Conservation (phyloP, 2,329 filamentous ascomycete genomes). For the Xylaria sp. region DNA sequence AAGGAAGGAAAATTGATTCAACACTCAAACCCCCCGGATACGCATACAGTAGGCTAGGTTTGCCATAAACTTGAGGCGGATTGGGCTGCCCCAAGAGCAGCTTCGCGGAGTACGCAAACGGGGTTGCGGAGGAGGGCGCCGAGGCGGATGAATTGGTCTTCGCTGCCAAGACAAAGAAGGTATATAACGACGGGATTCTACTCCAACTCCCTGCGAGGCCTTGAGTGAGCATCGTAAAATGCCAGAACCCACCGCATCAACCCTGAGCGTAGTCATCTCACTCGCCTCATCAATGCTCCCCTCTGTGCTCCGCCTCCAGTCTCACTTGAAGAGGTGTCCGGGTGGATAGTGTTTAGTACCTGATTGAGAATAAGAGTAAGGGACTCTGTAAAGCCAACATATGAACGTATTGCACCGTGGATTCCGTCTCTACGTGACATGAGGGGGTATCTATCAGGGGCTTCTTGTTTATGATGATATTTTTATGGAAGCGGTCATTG, state of each 20-base stretch:
- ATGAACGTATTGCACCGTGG: too few species aligned
- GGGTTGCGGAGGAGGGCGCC: constrained; percentile 4
- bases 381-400: too few species aligned
- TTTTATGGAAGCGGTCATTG: not conserved
- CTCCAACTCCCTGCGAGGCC: constrained; percentile 15
- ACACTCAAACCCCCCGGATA: too few species aligned
- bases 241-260: not conserved
- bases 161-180: constrained; percentile 32
- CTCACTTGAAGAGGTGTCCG: too few species aligned
- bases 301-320: too few species aligned
- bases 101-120: constrained; percentile 1
- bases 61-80: not conserved
- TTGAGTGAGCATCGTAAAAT: not conserved
- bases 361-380: too few species aligned
- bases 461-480: not conserved
- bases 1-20: too few species aligned
- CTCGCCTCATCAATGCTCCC: not conserved
- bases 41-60: too few species aligned
- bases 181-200: constrained; percentile 31
- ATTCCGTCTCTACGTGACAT: too few species aligned
- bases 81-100: not conserved
- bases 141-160: constrained; percentile 35
- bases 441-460: not conserved
- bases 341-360: too few species aligned
- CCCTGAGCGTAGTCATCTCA: not conserved